Conservation (phyloP, 345 rosid species). For the Rhizophora mangle region DNA sequence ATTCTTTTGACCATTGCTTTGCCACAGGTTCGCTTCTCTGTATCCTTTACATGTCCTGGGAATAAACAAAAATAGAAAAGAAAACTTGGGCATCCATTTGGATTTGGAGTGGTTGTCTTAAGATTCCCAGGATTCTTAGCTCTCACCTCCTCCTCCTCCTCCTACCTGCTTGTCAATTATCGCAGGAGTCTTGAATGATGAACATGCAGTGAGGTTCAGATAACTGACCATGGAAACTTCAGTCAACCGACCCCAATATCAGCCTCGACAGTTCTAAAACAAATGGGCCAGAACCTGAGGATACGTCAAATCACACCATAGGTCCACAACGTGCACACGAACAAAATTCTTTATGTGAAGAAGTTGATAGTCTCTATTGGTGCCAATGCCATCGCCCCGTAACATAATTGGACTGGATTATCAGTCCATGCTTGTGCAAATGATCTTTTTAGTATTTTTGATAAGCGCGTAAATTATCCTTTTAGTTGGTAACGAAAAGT, state of each 20-base stretch:
- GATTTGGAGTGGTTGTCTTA: conserved; percentile 20
- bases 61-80: background rate
- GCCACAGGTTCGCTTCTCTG: background rate
- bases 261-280: background rate
- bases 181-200: background rate
- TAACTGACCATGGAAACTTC: background rate
- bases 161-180: conserved; percentile 1
- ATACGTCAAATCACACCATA: background rate
- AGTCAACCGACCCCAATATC: background rate
- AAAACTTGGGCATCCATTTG: background rate
- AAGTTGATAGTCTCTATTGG: too few species aligned
- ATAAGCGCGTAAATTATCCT: too few species aligned
- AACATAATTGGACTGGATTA: too few species aligned
- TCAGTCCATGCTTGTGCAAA: too few species aligned
- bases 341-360: too few species aligned
- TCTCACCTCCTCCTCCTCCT: background rate
- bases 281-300: background rate
- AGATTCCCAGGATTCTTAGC: background rate
- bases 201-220: conserved; percentile 1
- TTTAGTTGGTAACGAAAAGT: too few species aligned
- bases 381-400: too few species aligned
- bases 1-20: background rate
- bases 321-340: conserved; percentile 16
- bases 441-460: too few species aligned
- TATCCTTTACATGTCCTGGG: background rate